phyloP scores from a whole-genome alignment of 2,329 filamentous ascomycete genomes.

The Botrytis aclada region DNA sequence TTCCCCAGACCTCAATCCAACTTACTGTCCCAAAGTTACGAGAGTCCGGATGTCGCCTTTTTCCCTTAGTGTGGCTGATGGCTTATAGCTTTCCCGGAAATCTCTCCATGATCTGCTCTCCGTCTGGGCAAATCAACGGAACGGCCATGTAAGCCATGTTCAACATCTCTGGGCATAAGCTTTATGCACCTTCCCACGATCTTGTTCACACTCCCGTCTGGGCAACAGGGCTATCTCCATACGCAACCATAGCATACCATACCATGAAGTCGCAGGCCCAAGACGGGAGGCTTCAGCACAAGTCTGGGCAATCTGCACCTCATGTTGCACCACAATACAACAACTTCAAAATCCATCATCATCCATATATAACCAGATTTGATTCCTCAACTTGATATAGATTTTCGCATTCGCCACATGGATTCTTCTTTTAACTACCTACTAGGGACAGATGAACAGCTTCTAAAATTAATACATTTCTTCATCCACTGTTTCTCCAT shows the following conservation, averaged over 20 bases:
- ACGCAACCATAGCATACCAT: no score
- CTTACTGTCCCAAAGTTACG: background rate
- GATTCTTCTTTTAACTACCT: background rate
- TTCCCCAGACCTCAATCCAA: background rate
- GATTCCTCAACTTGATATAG: background rate
- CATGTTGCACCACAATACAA: background rate
- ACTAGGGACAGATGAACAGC: background rate
- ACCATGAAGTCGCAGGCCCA: background rate
- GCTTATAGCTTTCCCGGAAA: background rate
- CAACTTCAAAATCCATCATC: background rate
- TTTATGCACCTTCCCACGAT: background rate
- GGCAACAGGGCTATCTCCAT: background rate
- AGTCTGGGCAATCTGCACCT: background rate
- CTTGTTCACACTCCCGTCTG: background rate
- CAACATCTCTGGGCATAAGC: background rate
- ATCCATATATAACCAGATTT: background rate
- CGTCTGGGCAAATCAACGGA: background rate
- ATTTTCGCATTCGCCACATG: background rate
- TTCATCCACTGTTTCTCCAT: background rate
- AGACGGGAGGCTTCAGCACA: background rate
- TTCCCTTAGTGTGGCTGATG: background rate
- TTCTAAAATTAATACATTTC: background rate
- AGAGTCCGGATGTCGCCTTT: conserved; percentile 1
- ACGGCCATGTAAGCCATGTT: background rate
- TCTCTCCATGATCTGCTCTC: background rate